A percentile compares a stretch with the other conserved stretches of the same genome.
These are phyloP conservation scores for Corchorus capsularis DNA, from an alignment of 345 rosid genomes.

Conservation along the genomic window DNA sequence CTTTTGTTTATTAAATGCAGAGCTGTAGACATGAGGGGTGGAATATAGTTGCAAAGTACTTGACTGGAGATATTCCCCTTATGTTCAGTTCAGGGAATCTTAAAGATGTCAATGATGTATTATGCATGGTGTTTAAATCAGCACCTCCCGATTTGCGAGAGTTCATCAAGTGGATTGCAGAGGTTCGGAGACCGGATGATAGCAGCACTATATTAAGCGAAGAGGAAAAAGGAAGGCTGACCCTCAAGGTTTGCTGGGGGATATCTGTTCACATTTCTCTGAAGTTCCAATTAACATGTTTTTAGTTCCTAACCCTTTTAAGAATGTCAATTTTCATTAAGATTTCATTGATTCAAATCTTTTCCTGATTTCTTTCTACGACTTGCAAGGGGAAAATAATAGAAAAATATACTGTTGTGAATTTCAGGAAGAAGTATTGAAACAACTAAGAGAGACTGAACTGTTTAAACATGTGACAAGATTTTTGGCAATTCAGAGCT, in stretches of 20 bases:
- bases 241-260: slow-evolving; percentile 54
- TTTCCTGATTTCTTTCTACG: background rate
- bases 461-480: slow-evolving; percentile 27
- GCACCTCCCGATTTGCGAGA: slow-evolving; percentile 66
- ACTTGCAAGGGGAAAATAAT: slow-evolving; percentile 1
- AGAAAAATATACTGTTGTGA: slow-evolving; percentile 5
- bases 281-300: background rate
- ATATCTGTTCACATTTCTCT: background rate
- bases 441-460: slow-evolving; percentile 42
- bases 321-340: background rate
- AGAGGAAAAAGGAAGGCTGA: slow-evolving; percentile 73
- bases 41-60: slow-evolving; percentile 63
- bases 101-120: slow-evolving; percentile 48
- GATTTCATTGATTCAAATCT: background rate
- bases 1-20: slow-evolving; percentile 34
- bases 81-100: slow-evolving; percentile 62
- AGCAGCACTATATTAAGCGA: slow-evolving; percentile 51
- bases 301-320: background rate
- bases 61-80: slow-evolving; percentile 73
- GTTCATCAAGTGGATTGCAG: slow-evolving; percentile 83
- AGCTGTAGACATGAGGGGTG: slow-evolving; percentile 80
- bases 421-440: slow-evolving; percentile 49
- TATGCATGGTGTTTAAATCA: slow-evolving; percentile 54
- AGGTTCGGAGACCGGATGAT: slow-evolving; percentile 71
- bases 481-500: slow-evolving; percentile 24